Base-by-base conservation (phyloP, 495 filamentous ascomycete genomes). In the Beverwykella pulmonaria region DNA sequence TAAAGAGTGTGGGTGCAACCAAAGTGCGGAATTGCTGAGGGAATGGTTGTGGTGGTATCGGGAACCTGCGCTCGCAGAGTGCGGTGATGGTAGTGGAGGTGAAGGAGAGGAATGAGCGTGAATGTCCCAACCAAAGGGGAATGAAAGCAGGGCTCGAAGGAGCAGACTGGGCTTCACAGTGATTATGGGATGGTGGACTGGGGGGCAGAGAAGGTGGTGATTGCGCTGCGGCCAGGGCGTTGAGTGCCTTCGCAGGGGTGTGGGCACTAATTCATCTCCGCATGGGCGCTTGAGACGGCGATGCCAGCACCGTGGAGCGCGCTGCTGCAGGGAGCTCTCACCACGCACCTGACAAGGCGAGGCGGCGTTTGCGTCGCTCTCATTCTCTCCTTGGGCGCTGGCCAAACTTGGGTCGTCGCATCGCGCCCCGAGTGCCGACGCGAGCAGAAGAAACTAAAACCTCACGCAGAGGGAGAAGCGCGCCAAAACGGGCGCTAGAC, bases 401-500 rank as follows among this genome's bases (percentile, higher is more conserved):
- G 12, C 48, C 20, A 27, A 50, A 25, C 48, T 2, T n/a, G 15
- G 39, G 39, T 14, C 39, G 39, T 44, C 39, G 39, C 39, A 44
- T 12, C 39, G 39, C 39, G 32, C 39, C 12, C 20, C 26, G 30
- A n/a, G 23, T 53, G 52, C 14, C 8, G 48, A 53, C 14, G 44
- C 57, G 22, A 32, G 26, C 20, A 60, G 20, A n/a, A 25, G 26
- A 27, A 15, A 9, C 36, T 8, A 20, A 27, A 15, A 9, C 36
- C 10, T 19, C 25, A 20, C 41, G 30, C 44, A 47, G 23, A 64
- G n/a, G n/a, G n/a, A 49, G 41, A 47, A 47, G 32, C 50, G 19
- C 61, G 53, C 30, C 61, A 48, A 30, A 63, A 63, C 61, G 61
- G 50, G 61, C 61, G 36, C 61, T 64, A 64, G 59, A 12, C 25